Base-by-base conservation (phyloP, 2,329 filamentous ascomycete species). In the Chalara sp. region DNA sequence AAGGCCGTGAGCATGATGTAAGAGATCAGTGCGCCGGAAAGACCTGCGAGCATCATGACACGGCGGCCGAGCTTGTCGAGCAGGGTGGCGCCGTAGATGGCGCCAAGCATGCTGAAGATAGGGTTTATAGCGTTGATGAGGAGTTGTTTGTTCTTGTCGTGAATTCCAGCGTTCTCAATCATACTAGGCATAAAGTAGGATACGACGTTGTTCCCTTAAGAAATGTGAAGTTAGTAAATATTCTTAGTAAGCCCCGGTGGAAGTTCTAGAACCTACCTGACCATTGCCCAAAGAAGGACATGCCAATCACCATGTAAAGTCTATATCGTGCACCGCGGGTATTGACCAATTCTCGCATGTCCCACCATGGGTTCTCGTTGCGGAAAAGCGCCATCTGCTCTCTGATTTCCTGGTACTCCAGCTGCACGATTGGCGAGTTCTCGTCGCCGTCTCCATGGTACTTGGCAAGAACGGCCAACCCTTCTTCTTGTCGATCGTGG, bases 301-400 rank as follows among this genome's bases (percentile, higher is more conserved):
- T 78, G 12, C 65, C 67, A 30, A 78, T 64, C 2, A 78, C 72
- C 62, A 78, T 73, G 59, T 70, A 70, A 3, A 76, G 67, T 21
- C 76, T 65, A 60, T 78, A 78, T 12, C 72, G 67, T 35, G 71
- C 69, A 37, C 70, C 71, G 12, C 65, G 65, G 5, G 70, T 75
- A 61, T 76, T 74, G 62, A 72, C 68, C 13, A 81, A 66, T 54
- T 78, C 76, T 7, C 74, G 66, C 67, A 76, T 82, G 62, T 83
- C 75, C 76, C 78, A 83, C 73, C 75, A 81, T 2, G 74, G 69
- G 58, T 83, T 83, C 53, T 80, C 78, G 12, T 74, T 66, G n/a
- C 68, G 68, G 6, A 70, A 72, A 6, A 71, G 61, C 45, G 67
- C 67, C 46, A 76, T 70, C 48, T 76, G 70, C 60, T 80, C 75